Conservation (phyloP, 2,329 filamentous ascomycete species). For the Pseudopithomyces maydicus region DNA sequence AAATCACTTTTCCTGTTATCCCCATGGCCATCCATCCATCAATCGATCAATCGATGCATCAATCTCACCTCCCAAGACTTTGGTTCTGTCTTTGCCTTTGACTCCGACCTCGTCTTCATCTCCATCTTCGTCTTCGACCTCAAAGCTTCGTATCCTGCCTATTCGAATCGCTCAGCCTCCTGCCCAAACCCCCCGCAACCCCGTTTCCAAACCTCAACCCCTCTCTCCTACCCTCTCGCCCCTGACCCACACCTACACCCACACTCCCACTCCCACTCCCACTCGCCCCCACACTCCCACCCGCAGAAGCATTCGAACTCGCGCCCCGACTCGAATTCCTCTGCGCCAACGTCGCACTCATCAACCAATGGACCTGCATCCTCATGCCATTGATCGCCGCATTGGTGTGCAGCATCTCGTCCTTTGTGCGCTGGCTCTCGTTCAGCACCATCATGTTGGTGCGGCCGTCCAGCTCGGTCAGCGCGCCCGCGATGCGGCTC, state of each 20-base stretch:
- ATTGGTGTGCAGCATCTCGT: conserved; percentile 66
- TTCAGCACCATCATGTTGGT: conserved; percentile 68
- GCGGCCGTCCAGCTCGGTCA: conserved; percentile 64
- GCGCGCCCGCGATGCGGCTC: conserved; percentile 57
- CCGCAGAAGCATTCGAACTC: conserved; percentile 29
- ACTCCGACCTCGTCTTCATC: no score
- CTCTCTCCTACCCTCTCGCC: conserved; percentile 20
- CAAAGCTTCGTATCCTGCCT: conserved; percentile 44
- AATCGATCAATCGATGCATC: no score
- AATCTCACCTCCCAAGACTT: no score
- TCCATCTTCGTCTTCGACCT: neutral
- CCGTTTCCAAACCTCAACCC: conserved; percentile 32
- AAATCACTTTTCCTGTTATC: no score
- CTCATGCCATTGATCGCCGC: conserved; percentile 63
- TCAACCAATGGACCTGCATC: conserved; percentile 67
- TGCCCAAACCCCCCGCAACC: conserved; percentile 26
- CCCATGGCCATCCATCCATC: no score
- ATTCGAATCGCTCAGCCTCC: conserved; percentile 40
- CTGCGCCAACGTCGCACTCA: conserved; percentile 60
- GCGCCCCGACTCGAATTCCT: conserved; percentile 26
- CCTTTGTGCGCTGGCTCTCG: conserved; percentile 64
- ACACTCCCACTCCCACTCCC: conserved; percentile 32
- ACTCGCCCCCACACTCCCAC: conserved; percentile 22
- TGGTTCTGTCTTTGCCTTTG: no score
- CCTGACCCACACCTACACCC: conserved; percentile 29